phyloP scores from a whole-genome alignment of 2,329 filamentous ascomycete species.

The Xylariales sp. region DNA sequence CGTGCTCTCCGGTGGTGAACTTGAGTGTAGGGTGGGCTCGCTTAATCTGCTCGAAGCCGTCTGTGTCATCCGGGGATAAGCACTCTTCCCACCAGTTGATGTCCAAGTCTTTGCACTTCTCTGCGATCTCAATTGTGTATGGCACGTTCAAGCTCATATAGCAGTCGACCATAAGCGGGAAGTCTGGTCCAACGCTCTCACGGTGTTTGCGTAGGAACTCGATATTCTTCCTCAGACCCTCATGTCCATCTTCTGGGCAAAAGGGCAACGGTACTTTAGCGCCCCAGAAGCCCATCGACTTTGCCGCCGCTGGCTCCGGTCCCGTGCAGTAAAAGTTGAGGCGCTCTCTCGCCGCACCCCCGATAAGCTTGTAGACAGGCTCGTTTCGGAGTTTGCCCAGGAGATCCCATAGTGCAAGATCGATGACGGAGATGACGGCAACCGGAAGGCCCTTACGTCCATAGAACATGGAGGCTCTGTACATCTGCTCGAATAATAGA shows the following conservation, averaged over 20 bases:
- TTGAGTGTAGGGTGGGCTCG: constrained; percentile 83
- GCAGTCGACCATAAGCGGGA: constrained; percentile 92
- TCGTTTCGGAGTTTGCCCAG: constrained; percentile 87
- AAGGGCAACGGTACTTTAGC: constrained; percentile 88
- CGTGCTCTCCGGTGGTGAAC: constrained; percentile 94
- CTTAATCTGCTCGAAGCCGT: constrained; percentile 87
- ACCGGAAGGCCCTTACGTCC: constrained; percentile 87
- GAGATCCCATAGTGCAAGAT: constrained; percentile 88
- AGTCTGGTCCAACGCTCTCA: constrained; percentile 80
- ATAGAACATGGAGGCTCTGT: constrained; percentile 93
- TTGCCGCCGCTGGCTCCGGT: constrained; percentile 74
- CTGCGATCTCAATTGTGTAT: constrained; percentile 84
- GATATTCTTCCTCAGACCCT: constrained; percentile 81
- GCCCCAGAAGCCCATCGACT: constrained; percentile 83
- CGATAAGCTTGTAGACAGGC: constrained; percentile 91
- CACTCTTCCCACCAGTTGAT: constrained; percentile 99
- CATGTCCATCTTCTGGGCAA: constrained; percentile 80
- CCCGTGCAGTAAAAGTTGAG: constrained; percentile 94
- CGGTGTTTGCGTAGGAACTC: constrained; percentile 83
- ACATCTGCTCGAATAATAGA: constrained; percentile 93
- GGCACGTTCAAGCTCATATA: constrained; percentile 94
- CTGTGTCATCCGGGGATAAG: constrained; percentile 83
- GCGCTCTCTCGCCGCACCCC: constrained; percentile 77
- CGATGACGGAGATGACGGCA: constrained; percentile 90
- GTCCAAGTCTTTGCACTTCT: constrained; percentile 71